Evolutionary conservation across 768 basidiomycete genomes (phyloP), one percentile per base, ranked within the genome.

Genomic region (Russula olivacea): DNA sequence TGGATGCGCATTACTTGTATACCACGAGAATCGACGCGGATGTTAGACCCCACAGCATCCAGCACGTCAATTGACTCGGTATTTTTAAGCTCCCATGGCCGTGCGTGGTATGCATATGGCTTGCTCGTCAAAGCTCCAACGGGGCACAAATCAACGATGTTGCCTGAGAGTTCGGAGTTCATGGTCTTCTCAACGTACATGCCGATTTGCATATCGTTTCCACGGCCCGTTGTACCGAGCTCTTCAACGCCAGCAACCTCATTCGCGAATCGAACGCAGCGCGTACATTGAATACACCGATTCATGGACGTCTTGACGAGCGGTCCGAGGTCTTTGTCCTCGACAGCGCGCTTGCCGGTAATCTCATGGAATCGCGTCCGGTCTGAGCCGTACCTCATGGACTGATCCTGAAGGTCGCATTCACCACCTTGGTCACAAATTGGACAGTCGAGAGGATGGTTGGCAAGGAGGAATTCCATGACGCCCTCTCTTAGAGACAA

Each of bases 401-500:
- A 96, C 75, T 98, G 96, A 76, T 98, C 96, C 78, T 98, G 96
- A 9, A 98, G 83, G 74, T 98, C 95, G 74, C 95, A 99, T 81
- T 98, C 95, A 61, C 97, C 96, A 73, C 95, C 96, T 76, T 98
- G 95, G 73, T 99, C 97, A 71, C 97, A 99, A 66, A 98, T 90
- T 23, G 97, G 97, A 76, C 97, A 99, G 74, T 99, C 97, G 60
- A 99, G 82, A 2, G 97, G 97, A 71, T 99, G 97, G 76, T 99
- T 98, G 62, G 96, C 85, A 64, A 98, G 85, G 43, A 98, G 81
- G 76, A 98, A 97, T 72, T 98, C 97, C 97, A 99, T 98, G 63
- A 98, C 96, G 55, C 97, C 97, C 75, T 97, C 94, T 23, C 94
- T 64, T 43, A 4, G 28, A 5, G 25, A 38, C 91, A 69, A 36